These are phyloP conservation scores for Brassica balearica DNA, from an alignment of 441 rosid genomes.

Conservation along the genomic window DNA sequence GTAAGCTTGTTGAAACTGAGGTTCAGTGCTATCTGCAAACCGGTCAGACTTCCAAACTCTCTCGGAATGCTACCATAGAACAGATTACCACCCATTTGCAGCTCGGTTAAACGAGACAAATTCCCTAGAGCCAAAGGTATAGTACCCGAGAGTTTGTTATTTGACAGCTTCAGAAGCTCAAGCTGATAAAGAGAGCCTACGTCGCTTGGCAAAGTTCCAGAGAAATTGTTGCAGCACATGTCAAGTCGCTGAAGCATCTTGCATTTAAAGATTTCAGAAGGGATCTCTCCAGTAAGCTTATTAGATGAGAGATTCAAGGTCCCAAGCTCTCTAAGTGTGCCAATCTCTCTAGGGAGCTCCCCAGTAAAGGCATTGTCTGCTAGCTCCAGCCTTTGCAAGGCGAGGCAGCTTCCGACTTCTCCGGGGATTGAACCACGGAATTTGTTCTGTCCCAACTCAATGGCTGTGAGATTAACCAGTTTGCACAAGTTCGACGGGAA, in stretches of 20 bases:
- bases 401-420: conserved; percentile 65
- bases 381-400: conserved; percentile 74
- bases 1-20: conserved; percentile 83
- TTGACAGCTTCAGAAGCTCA: conserved; percentile 88
- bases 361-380: conserved; percentile 67
- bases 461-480: conserved; percentile 61
- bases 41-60: conserved; percentile 65
- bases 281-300: conserved; percentile 69
- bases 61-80: conserved; percentile 69
- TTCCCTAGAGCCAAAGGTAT: conserved; percentile 70
- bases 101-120: conserved; percentile 69
- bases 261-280: conserved; percentile 74
- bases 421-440: conserved; percentile 74
- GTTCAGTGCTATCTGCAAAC: conserved; percentile 90
- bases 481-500: conserved; percentile 79
- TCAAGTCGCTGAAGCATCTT: conserved; percentile 88
- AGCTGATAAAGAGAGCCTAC: conserved; percentile 71
- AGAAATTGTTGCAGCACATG: conserved; percentile 72
- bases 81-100: conserved; percentile 91
- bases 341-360: conserved; percentile 74
- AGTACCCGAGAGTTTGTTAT: conserved; percentile 66
- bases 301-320: conserved; percentile 84
- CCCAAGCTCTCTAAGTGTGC: conserved; percentile 70
- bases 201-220: conserved; percentile 63
- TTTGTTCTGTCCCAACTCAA: conserved; percentile 76